Conservation (phyloP, 148 eudicot genomes). For the Rhododendron henanense region DNA sequence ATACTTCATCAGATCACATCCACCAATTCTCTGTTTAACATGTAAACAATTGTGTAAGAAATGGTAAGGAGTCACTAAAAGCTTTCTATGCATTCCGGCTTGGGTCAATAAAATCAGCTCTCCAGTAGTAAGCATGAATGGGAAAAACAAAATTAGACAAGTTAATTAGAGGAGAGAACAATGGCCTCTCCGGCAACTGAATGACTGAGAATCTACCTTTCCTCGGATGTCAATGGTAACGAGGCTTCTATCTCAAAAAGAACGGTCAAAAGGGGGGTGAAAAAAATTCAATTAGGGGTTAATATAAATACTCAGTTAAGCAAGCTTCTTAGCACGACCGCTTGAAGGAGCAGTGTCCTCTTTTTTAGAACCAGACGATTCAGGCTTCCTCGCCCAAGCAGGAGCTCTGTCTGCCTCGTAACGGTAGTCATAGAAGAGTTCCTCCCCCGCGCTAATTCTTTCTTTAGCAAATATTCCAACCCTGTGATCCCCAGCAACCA, state of each 20-base stretch:
- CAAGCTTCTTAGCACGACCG: slow-evolving; percentile 90
- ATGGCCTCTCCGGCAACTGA: slow-evolving; percentile 16
- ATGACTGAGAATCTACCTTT: slow-evolving; percentile 10
- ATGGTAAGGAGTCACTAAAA: neutral
- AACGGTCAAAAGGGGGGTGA: neutral
- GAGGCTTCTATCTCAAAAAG: slow-evolving; percentile 13
- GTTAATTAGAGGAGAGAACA: slow-evolving; percentile 15
- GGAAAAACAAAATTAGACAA: neutral
- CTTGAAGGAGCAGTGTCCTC: slow-evolving; percentile 70
- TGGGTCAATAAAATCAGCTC: neutral
- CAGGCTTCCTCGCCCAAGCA: slow-evolving; percentile 96
- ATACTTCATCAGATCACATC: neutral
- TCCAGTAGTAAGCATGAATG: slow-evolving; percentile 8
- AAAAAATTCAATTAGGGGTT: slow-evolving; percentile 2
- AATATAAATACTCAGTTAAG: slow-evolving; percentile 22
- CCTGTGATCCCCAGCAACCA: slow-evolving; percentile 97
- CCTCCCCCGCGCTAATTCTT: slow-evolving; percentile 79
- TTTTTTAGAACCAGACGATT: slow-evolving; percentile 69
- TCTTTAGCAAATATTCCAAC: slow-evolving; percentile 99
- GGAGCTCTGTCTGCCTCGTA: slow-evolving; percentile 91
- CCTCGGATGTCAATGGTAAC: slow-evolving; percentile 6
- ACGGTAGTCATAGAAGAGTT: slow-evolving; percentile 90
- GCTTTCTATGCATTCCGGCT: neutral
- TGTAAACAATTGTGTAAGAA: neutral
- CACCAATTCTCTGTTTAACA: neutral